Conservation (phyloP, 164 flowering plant genomes). For the Macadamia integrifolia region DNA sequence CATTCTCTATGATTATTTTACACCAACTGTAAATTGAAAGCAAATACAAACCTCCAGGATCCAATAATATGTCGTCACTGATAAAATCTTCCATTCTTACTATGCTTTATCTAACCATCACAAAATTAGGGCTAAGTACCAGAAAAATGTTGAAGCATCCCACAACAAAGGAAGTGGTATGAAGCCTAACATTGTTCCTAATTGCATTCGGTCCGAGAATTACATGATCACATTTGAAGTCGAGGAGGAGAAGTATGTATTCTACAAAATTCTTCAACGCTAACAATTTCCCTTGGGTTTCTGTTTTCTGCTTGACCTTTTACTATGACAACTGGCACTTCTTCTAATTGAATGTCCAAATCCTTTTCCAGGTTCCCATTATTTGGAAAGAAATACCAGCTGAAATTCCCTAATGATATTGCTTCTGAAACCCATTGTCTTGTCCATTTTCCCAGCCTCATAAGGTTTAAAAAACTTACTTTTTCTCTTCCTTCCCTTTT, state of each 20-base stretch:
- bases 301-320: not conserved
- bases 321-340: not conserved
- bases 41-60: not conserved
- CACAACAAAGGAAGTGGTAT: conserved; percentile 67
- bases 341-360: not conserved
- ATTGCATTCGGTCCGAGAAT: conserved; percentile 84
- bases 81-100: not conserved
- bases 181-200: conserved; percentile 82
- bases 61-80: not conserved
- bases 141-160: conserved; percentile 95
- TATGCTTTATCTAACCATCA: not conserved
- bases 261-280: not conserved
- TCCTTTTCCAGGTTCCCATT: conserved; percentile 70
- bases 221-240: conserved; percentile 94
- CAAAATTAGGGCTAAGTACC: conserved; percentile 84
- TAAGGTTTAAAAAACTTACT: conserved; percentile 47
- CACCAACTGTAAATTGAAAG: not conserved
- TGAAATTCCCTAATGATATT: conserved; percentile 73
- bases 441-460: conserved; percentile 96
- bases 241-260: conserved; percentile 89
- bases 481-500: not conserved
- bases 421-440: conserved; percentile 78
- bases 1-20: not conserved
- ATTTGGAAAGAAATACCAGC: conserved; percentile 90
- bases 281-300: conserved; percentile 1